Base-by-base conservation (phyloP, 78 protist species). In the Cavenderia fasciculata region DNA sequence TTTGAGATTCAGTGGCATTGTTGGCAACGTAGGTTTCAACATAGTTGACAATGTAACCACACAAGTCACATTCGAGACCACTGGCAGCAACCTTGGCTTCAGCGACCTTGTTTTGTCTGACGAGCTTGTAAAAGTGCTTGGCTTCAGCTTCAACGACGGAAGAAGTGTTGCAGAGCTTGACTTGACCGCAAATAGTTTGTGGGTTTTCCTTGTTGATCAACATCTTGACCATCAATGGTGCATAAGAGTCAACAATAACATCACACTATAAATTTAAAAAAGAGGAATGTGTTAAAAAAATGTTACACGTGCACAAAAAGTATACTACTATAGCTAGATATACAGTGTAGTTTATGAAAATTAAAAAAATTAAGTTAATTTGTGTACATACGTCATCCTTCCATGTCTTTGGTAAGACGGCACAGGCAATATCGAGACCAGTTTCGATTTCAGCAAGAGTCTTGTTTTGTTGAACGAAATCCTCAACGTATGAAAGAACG, bases 1-100 rank as follows among this genome's bases (percentile, higher is more conserved):
- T 16, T 46, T 46, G 46, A 18, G n/a, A 27, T 59, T 59, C 71
- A 23, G 85, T 74, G 61, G n/a, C 19, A 38, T 74, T 74, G 0
- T 7, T 8, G 0, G 57, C 54, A 34, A 59, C 14, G 41, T 44
- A 74, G 14, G 34, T 16, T 57, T 74, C 85, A 4, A 43, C 56
- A 21, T 10, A n/a, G 25, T 5, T 14, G 29, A 59, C 51, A 59
- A 74, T 46, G 23, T 40, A 74, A 19, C 14, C n/a, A 23, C 85
- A 74, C 29, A 59, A 16, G 2, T 52, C 69, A 7, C 85, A 51
- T 5, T 5, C 59, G 2, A 59, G 3, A 23, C 12, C 29, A 18
- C 34, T 46, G 6, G 51, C 44, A 4, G 65, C 27, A 23, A 29
- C 34, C 43, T 43, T 59, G 12, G 54, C 43, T 0, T 57, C 36